phyloP scores from a whole-genome alignment of 805 yeast genomes.

The Lachancea dasiensis region DNA sequence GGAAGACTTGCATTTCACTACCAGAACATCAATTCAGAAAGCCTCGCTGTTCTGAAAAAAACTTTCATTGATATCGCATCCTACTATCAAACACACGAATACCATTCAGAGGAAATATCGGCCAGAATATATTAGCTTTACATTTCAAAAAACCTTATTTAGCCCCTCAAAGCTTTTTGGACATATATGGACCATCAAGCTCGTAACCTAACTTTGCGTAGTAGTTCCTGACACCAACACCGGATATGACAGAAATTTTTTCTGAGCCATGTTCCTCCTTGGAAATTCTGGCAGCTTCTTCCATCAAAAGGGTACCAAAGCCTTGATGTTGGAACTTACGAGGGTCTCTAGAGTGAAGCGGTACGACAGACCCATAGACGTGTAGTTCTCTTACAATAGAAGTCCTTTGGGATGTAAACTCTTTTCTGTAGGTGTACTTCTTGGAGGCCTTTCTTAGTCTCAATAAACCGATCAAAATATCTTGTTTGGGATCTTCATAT shows the following conservation, averaged over 20 bases:
- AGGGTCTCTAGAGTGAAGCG: conserved; percentile 93
- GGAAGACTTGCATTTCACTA: conserved; percentile 67
- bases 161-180: conserved; percentile 44
- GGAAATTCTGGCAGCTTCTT: conserved; percentile 95
- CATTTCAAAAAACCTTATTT: background rate
- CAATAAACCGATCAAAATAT: conserved; percentile 84
- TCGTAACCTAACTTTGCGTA: conserved; percentile 87
- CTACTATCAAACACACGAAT: conserved; percentile 35
- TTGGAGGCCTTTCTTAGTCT: conserved; percentile 85
- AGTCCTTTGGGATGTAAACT: conserved; percentile 74
- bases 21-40: conserved; percentile 41
- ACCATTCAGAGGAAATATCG: conserved; percentile 6
- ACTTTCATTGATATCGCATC: conserved; percentile 46
- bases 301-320: conserved; percentile 95
- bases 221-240: conserved; percentile 96
- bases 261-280: conserved; percentile 89
- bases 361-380: conserved; percentile 96
- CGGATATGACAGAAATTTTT: conserved; percentile 90
- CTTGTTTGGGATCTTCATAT: conserved; percentile 96
- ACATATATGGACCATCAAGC: conserved; percentile 96
- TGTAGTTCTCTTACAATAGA: conserved; percentile 96
- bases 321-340: conserved; percentile 99
- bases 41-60: conserved; percentile 44
- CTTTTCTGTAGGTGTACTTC: conserved; percentile 85
- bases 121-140: conserved; percentile 9